Conservation (phyloP, 2,329 filamentous ascomycete genomes). For the Botryotinia globosa region DNA sequence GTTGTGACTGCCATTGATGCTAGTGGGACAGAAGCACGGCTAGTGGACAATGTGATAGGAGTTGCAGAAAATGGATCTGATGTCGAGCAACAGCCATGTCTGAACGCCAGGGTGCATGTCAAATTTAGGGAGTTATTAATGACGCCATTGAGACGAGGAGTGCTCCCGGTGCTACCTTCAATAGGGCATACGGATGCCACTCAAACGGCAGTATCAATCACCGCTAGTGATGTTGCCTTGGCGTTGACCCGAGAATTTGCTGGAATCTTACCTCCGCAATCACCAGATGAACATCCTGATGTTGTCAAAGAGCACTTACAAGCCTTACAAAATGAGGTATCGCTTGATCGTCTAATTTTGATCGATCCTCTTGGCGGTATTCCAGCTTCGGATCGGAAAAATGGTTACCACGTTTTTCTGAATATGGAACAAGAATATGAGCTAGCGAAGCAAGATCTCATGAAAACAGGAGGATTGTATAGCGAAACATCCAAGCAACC, state of each 20-base stretch:
- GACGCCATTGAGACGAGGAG: slow-evolving; percentile 62
- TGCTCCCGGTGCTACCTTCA: slow-evolving; percentile 67
- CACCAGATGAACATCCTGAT: slow-evolving; percentile 44
- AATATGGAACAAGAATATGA: slow-evolving; percentile 90
- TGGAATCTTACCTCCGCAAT: slow-evolving; percentile 51
- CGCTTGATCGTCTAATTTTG: slow-evolving; percentile 81
- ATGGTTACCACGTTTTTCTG: slow-evolving; percentile 77
- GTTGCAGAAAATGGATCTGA: slow-evolving; percentile 28
- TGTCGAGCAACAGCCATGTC: slow-evolving; percentile 13
- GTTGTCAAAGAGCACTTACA: slow-evolving; percentile 42
- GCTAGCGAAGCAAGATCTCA: slow-evolving; percentile 62
- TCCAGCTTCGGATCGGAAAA: slow-evolving; percentile 59
- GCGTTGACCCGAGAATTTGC: slow-evolving; percentile 75
- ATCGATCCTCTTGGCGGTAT: slow-evolving; percentile 85
- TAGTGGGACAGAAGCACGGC: slow-evolving; percentile 65
- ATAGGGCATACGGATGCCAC: slow-evolving; percentile 56
- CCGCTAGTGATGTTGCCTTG: slow-evolving; percentile 65
- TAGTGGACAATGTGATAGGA: slow-evolving; percentile 56
- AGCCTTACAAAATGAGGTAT: slow-evolving; percentile 51
- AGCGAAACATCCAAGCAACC: neutral
- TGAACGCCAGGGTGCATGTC: slow-evolving; percentile 37
- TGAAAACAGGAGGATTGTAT: slow-evolving; percentile 18
- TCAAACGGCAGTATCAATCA: slow-evolving; percentile 47
- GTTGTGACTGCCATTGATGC: slow-evolving; percentile 72
- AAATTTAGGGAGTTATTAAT: slow-evolving; percentile 56